Evolutionary conservation across 805 yeast species (phyloP).

Genomic region (Deakozyma indianensis): DNA sequence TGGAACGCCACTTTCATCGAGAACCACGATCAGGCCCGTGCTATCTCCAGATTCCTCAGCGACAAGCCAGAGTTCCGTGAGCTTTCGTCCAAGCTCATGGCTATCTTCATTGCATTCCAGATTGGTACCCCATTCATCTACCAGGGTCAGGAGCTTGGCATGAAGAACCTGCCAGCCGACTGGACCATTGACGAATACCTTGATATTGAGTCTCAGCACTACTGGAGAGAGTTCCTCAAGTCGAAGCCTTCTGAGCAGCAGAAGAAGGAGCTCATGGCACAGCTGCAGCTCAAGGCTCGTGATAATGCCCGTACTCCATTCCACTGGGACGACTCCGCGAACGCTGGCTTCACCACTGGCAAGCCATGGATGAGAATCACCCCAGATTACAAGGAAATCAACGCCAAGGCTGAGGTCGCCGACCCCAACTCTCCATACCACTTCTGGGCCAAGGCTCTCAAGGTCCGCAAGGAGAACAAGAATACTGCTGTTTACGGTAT

Average conservation of each 20-base stretch:
- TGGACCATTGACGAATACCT: conserved; percentile 37
- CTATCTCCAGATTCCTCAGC: conserved; percentile 37
- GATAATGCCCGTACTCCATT: conserved; percentile 44
- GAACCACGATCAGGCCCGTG: conserved; percentile 47
- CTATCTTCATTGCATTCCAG: conserved; percentile 30
- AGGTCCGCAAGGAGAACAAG: conserved; percentile 29
- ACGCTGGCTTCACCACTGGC: conserved; percentile 34
- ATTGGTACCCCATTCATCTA: conserved; percentile 43
- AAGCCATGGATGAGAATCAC: conserved; percentile 42
- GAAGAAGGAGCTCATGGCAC: conserved; percentile 3
- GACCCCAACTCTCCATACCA: conserved; percentile 32
- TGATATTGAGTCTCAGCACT: conserved; percentile 34
- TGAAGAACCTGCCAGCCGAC: conserved; percentile 31
- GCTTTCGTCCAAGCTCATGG: conserved; percentile 34
- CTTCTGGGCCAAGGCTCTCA: conserved; percentile 32
- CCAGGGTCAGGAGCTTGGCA: conserved; percentile 51
- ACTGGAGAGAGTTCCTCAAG: conserved; percentile 22
- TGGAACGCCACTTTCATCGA: conserved; percentile 44
- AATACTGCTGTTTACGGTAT: conserved; percentile 33
- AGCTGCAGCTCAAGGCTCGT: conserved; percentile 24
- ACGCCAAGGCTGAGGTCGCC: conserved; percentile 30
- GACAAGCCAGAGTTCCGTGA: conserved; percentile 23
- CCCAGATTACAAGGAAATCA: conserved; percentile 34
- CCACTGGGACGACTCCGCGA: conserved; percentile 32
- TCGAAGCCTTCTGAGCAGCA: conserved; percentile 14